Evolutionary conservation across 306 rosid species (phyloP).

Genomic region (Rubus parviflorus): DNA sequence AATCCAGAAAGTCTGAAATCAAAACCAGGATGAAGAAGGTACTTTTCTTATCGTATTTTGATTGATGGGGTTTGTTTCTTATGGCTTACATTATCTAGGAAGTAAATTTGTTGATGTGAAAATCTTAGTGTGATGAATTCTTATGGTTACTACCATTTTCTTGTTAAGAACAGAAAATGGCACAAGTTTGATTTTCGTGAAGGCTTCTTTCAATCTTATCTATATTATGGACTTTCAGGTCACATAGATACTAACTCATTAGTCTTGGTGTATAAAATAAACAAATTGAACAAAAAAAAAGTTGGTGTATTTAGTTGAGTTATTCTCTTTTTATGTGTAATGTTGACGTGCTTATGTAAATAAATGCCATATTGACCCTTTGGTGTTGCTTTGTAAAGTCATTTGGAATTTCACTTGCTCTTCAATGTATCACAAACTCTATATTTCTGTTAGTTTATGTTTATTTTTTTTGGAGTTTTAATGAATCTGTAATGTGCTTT

Average conservation of each 20-base stretch:
- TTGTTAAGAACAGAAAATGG: not conserved
- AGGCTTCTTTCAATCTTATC: not conserved
- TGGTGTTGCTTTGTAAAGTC: not conserved
- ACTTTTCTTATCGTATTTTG: not conserved
- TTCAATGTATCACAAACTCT: too few species aligned
- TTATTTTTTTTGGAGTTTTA: not conserved
- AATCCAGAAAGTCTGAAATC: slow-evolving; percentile 73
- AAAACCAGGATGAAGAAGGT: slow-evolving; percentile 90
- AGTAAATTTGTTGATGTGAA: not conserved
- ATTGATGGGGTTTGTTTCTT: not conserved
- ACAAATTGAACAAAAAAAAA: not conserved
- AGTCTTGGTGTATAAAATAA: not conserved
- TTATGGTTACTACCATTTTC: not conserved
- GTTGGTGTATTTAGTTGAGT: not conserved
- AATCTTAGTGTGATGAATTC: not conserved
- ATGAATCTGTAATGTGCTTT: not conserved
- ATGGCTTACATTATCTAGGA: not conserved
- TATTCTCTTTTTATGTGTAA: not conserved
- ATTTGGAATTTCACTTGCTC: not conserved
- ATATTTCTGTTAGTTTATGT: not conserved
- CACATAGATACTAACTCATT: not conserved
- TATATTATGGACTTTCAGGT: not conserved
- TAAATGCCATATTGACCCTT: not conserved
- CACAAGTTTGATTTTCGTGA: not conserved
- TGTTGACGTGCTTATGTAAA: not conserved